Evolutionary conservation across 2,329 filamentous ascomycete genomes (phyloP), one percentile per base, ranked within the genome.

Genomic region (Sporothrix humicola): DNA sequence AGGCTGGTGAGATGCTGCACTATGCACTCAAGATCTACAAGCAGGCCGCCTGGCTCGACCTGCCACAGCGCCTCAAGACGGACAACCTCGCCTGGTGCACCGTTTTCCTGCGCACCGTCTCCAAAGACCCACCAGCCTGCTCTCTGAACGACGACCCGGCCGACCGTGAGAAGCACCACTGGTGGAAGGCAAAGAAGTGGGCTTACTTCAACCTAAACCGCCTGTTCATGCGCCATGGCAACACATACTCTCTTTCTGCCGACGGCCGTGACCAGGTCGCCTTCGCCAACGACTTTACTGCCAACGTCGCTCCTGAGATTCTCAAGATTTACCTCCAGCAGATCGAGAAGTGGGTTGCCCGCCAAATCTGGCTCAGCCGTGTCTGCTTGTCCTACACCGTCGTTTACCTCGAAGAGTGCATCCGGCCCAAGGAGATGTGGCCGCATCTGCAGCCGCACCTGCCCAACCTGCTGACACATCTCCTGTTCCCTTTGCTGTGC

Each of bases 151-250:
- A 97, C 74, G 93, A 91, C 74, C 84, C 92, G 71, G 90, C 93
- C 74, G 95, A 98, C 80, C 90, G 96, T 73, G 96, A 98, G 83
- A 89, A 92, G 79, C 95, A 97, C 81, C 94, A 98, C 82, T 99
- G 96, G 95, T 99, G 95, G 95, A 99, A 98, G 86, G 93, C 95
- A 76, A 98, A 98, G 90, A 99, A 99, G 84, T 98, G 96, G 96
- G 93, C 95, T 15, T 99, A 98, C 83, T 97, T 96, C 79, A 98
- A 98, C 82, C 84, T 99, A 78, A 99, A 99, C 84, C 90, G 96
- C 76, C 89, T 99, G 20, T 99, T 96, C 80, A 95, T 98, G 78
- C 96, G 95, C 82, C 97, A 99, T 79, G 96, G 96, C 74, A 98
- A 97, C 84, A 93, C 93, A 12, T 86, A 90, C 66, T 90, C 89